These are phyloP conservation scores for Fraxinus floribunda DNA, from an alignment of 305 asterid species.

Conservation along the genomic window DNA sequence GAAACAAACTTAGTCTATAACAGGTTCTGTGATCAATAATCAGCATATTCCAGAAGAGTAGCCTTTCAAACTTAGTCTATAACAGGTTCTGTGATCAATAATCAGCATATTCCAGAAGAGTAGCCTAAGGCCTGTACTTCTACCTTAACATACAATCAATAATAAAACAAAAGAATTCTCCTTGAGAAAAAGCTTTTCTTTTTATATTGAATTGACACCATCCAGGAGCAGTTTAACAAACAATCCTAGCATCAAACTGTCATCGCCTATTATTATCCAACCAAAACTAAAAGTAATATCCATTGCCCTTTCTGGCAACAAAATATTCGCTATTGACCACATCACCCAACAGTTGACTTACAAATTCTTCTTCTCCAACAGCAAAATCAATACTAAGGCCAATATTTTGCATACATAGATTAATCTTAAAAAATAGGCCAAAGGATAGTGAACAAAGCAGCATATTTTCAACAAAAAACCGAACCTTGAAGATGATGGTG, in stretches of 20 bases:
- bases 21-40: background rate
- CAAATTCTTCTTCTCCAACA: slow-evolving; percentile 14
- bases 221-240: background rate
- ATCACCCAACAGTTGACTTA: slow-evolving; percentile 26
- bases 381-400: background rate
- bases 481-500: slow-evolving; percentile 74
- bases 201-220: background rate
- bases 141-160: background rate
- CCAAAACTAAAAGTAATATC: background rate
- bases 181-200: background rate
- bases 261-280: slow-evolving; percentile 14
- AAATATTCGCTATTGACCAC: background rate
- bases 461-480: slow-evolving; percentile 3
- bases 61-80: background rate
- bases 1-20: background rate
- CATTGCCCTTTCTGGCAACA: slow-evolving; percentile 19
- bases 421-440: background rate
- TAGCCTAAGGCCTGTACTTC: slow-evolving; percentile 12
- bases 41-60: background rate
- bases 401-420: background rate
- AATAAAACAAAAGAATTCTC: background rate
- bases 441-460: background rate
- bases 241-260: background rate
- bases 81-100: background rate
- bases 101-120: background rate